Conservation (phyloP, 176 grass and related monocot species). For the Puccinellia tenuiflora region DNA sequence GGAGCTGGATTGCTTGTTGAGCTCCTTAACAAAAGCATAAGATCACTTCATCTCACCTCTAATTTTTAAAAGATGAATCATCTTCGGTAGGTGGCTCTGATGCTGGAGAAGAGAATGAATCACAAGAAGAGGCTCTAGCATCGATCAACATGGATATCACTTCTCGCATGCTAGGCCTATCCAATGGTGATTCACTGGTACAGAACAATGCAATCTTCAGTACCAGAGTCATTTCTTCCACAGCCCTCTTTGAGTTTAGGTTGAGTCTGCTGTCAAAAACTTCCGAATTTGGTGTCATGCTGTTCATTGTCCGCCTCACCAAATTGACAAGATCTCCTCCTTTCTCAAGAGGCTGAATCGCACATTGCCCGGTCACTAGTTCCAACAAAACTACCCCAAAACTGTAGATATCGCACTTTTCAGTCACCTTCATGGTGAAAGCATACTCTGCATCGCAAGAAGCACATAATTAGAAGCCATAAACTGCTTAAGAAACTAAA, state of each 20-base stretch:
- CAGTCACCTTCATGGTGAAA: slow-evolving; percentile 99
- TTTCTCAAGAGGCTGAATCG: slow-evolving; percentile 92
- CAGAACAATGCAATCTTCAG: slow-evolving; percentile 92
- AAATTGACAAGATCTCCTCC: slow-evolving; percentile 98
- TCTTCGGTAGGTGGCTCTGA: slow-evolving; percentile 40
- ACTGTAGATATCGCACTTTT: slow-evolving; percentile 94
- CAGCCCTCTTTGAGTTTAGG: slow-evolving; percentile 42
- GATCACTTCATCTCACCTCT: slow-evolving; percentile 28
- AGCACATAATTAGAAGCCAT: slow-evolving; percentile 18
- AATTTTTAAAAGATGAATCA: slow-evolving; percentile 20
- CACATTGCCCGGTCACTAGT: slow-evolving; percentile 74
- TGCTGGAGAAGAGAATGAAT: slow-evolving; percentile 49
- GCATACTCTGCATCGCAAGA: slow-evolving; percentile 72
- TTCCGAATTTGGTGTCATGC: slow-evolving; percentile 26
- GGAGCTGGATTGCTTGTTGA: not conserved
- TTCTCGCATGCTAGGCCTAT: slow-evolving; percentile 93
- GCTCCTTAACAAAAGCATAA: not conserved
- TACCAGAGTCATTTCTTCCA: slow-evolving; percentile 78
- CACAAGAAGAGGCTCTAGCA: slow-evolving; percentile 49
- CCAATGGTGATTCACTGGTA: slow-evolving; percentile 77
- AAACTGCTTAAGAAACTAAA: slow-evolving; percentile 15
- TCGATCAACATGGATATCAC: slow-evolving; percentile 93
- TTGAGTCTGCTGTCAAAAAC: slow-evolving; percentile 74
- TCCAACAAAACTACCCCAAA: slow-evolving; percentile 88
- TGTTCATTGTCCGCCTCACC: slow-evolving; percentile 58